Evolutionary conservation across 495 filamentous ascomycete genomes (phyloP), one percentile per base, ranked within the genome.

Genomic region (Penicillium goetzii): DNA sequence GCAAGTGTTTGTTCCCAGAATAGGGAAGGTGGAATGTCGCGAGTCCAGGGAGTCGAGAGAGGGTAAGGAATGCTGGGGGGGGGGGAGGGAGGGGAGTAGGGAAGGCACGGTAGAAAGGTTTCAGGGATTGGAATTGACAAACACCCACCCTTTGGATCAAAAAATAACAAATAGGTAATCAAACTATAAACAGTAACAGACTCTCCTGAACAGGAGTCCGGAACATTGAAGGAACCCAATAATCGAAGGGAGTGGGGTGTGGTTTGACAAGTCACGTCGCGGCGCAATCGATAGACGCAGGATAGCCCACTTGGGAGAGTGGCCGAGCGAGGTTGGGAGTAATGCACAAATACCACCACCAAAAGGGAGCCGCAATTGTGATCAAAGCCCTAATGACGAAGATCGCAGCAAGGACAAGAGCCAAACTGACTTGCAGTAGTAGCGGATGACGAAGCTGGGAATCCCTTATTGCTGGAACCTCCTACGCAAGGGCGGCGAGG

Each of bases 341-440:
- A 30, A 45, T 51, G 47, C 47, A 30, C 47, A 32, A 15, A 28
- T n/a, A 58, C 34, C 33, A 65, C 56, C 66, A 23, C 47, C 25
- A 51, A 49, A 26, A 15, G 10, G 25, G 47, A 51, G 47, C 26
- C 47, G 25, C 25, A 51, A 45, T 41, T 5, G 33, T 53, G 66
- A 53, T 28, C n/a, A 56, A 59, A 68, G 56, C 52, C 69, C 55
- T 72, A 30, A 36, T 40, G 59, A 60, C 55, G 60, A 70, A 63
- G 63, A 63, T 73, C 61, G 68, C 64, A 72, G 76, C 75, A 79
- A 79, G 76, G 76, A 76, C 69, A 63, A 63, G 3, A 28, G 8
- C 50, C 59, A 67, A 55, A 60, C 51, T 60, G 64, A 55, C 61
- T 67, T 51, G 62, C 62, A 68, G 58, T 45, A 58, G 19, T 10